phyloP scores from a whole-genome alignment of 306 rosid genomes.

The Phaseolus lunatus region DNA sequence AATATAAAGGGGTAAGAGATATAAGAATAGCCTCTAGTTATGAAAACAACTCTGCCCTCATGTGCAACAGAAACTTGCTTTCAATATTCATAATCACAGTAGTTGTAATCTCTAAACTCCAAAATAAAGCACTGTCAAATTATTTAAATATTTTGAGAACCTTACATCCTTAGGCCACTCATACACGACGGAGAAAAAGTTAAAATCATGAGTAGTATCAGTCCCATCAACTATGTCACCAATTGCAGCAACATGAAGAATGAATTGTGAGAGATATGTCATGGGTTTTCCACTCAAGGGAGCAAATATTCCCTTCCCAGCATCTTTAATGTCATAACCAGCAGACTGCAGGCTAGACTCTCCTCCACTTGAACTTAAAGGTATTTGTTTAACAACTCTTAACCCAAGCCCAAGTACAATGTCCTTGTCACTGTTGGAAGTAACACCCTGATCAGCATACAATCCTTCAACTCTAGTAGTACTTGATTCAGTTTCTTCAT shows the following conservation, averaged over 20 bases:
- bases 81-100: slow-evolving; percentile 35
- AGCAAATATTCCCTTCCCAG: slow-evolving; percentile 84
- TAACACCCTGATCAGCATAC: slow-evolving; percentile 68
- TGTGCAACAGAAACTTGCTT: slow-evolving; percentile 29
- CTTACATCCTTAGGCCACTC: slow-evolving; percentile 99
- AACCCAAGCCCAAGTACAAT: slow-evolving; percentile 88
- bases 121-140: slow-evolving; percentile 41
- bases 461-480: slow-evolving; percentile 72
- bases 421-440: slow-evolving; percentile 66
- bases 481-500: slow-evolving; percentile 85
- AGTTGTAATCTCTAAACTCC: not conserved
- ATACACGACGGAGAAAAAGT: slow-evolving; percentile 87
- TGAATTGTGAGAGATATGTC: slow-evolving; percentile 89
- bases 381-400: slow-evolving; percentile 70
- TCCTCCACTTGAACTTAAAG: slow-evolving; percentile 61
- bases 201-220: slow-evolving; percentile 97
- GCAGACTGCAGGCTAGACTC: slow-evolving; percentile 64
- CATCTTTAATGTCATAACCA: slow-evolving; percentile 81
- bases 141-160: slow-evolving; percentile 49
- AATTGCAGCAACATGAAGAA: slow-evolving; percentile 94
- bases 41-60: slow-evolving; percentile 15
- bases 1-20: not conserved
- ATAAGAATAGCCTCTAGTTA: slow-evolving; percentile 20
- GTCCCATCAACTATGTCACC: slow-evolving; percentile 98
- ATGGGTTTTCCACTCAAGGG: slow-evolving; percentile 82